Base-by-base conservation (phyloP, 2,329 filamentous ascomycete genomes). In the Cadophora sp. region DNA sequence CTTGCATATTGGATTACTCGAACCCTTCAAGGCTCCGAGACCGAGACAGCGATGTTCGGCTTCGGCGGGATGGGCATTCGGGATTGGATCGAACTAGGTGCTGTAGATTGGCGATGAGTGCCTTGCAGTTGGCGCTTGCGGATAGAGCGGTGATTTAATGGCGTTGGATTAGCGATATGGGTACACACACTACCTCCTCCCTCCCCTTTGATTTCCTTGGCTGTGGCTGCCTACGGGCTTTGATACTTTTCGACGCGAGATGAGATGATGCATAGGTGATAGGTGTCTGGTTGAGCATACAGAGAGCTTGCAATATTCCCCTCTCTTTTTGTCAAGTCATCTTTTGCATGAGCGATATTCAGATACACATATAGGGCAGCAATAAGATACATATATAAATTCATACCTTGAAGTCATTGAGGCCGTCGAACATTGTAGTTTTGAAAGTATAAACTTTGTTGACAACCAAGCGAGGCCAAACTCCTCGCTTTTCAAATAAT, bases 1-100 rank as follows among this genome's bases (percentile, higher is more conserved):
- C 77, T 95, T 43, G 86, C 89, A 24, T 82, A 91, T 59, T 92
- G 87, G 86, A 76, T 90, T 60, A 80, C 81, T 20, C 80, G 66
- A 0, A 68, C 64, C 20, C 70, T 70, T 56, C 68, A 71, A 20
- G 62, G 64, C 6, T 45, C 61, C 11, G 70, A 71, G 13, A 55
- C 53, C 18, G 43, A 68, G 4, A 63, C 30, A 24, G 61, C 58
- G 27, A 53, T 62, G 22, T 67, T 65, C 48, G 68, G 68, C 9
- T 59, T 71, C n/a, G 62, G 66, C 50, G 72, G 72, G 24, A 33
- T 73, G 27, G 67, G 66, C 5, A 51, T 68, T 8, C 70, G 67
- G 51, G 73, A 72, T 22, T 75, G 71, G 73, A 59, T 71, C 55
- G 73, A 72, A 33, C 61, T 72, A 36, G 67, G 64, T n/a, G 59